Percentiles rank a stretch among this genome's conserved stretches.
phyloP scores from a whole-genome alignment of 768 basidiomycete species.

The Lentinula detonsa region DNA sequence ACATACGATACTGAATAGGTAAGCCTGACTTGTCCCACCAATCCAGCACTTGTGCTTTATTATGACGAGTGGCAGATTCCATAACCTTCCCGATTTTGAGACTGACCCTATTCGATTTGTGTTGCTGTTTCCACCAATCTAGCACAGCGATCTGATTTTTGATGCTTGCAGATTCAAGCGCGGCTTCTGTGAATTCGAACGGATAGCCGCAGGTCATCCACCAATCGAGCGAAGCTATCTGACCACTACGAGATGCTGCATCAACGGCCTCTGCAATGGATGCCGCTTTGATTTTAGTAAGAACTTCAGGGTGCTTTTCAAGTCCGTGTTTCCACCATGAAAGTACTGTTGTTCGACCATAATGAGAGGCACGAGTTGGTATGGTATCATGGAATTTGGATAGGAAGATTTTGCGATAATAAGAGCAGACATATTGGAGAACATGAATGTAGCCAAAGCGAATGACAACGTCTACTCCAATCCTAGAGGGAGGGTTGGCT shows the following conservation, averaged over 20 bases:
- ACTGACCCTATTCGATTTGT: constrained; percentile 39
- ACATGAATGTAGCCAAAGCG: constrained; percentile 73
- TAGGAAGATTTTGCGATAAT: constrained; percentile 59
- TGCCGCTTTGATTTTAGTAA: constrained; percentile 46
- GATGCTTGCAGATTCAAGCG: constrained; percentile 74
- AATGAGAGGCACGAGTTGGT: constrained; percentile 70
- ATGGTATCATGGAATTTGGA: constrained; percentile 64
- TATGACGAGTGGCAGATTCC: constrained; percentile 82
- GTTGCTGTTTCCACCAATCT: constrained; percentile 77
- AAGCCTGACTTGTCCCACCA: constrained; percentile 86
- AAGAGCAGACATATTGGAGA: constrained; percentile 66
- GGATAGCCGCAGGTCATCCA: constrained; percentile 64
- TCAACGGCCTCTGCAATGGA: constrained; percentile 70
- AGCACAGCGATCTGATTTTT: constrained; percentile 73
- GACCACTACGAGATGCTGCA: constrained; percentile 72
- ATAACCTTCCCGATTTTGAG: constrained; percentile 82
- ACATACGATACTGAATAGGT: constrained; percentile 81
- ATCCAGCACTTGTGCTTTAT: constrained; percentile 74
- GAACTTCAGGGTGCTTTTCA: constrained; percentile 53
- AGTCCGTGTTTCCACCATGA: constrained; percentile 76
- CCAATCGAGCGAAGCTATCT: constrained; percentile 74
- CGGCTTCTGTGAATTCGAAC: constrained; percentile 73
- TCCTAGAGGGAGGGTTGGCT: constrained; percentile 55
- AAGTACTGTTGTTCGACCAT: constrained; percentile 68
- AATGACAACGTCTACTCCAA: constrained; percentile 61